phyloP scores from a whole-genome alignment of 1,284 basidiomycete species.

The Leccinum fallax region DNA sequence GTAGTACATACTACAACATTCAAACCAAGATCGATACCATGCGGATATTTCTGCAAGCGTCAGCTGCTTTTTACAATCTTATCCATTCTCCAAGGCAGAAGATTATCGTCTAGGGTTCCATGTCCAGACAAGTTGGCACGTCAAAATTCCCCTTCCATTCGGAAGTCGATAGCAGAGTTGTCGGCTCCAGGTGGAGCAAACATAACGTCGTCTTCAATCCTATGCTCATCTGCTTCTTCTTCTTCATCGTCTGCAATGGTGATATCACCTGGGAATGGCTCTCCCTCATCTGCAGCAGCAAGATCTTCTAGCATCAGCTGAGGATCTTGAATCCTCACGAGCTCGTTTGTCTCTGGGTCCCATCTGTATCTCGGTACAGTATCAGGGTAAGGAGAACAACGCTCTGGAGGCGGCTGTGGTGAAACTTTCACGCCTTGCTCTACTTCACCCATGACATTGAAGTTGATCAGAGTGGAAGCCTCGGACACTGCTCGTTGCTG shows the following conservation, averaged over 20 bases:
- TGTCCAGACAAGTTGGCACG: not conserved
- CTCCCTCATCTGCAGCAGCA: not conserved
- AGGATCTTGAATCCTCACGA: conserved; percentile 3
- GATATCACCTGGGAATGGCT: not conserved
- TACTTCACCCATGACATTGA: not conserved
- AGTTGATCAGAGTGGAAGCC: not conserved
- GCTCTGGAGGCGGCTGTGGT: not conserved
- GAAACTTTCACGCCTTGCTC: conserved; percentile 1
- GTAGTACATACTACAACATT: not conserved
- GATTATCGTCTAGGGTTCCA: not conserved
- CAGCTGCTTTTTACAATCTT: not conserved
- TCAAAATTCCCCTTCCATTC: conserved; percentile 2
- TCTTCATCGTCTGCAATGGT: not conserved
- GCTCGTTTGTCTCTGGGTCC: conserved; percentile 1
- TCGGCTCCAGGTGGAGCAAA: conserved; percentile 7
- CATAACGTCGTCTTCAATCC: conserved; percentile 20
- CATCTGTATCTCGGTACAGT: conserved; percentile 15
- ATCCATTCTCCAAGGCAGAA: not conserved
- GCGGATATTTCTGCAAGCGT: not conserved
- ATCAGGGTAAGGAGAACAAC: not conserved
- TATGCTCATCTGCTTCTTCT: not conserved
- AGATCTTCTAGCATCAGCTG: not conserved
- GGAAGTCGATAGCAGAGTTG: not conserved
- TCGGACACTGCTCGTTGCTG: not conserved
- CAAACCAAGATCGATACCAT: not conserved